Percentiles rank a stretch among this genome's conserved stretches.
These are phyloP conservation scores for Nidula niveotomentosa DNA, from an alignment of 1,284 basidiomycete genomes.

Conservation along the genomic window DNA sequence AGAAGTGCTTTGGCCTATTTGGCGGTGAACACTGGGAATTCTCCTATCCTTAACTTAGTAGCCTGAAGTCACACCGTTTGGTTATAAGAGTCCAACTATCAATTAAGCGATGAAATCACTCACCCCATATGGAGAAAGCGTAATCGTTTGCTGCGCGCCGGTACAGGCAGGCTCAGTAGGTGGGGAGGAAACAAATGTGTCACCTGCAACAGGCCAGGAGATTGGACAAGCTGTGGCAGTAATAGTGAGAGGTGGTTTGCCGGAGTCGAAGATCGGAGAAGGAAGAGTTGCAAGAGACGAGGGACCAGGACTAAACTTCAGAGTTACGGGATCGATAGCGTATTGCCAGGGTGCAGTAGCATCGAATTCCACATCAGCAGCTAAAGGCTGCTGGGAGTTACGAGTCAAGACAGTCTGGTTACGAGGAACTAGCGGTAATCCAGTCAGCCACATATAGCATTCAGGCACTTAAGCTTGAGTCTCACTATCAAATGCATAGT, in stretches of 20 bases:
- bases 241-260: conserved; percentile 49
- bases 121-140: conserved; percentile 52
- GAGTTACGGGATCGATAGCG: conserved; percentile 54
- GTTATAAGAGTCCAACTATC: background rate
- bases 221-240: conserved; percentile 50
- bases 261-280: conserved; percentile 55
- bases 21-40: conserved; percentile 43
- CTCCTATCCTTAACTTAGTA: conserved; percentile 53
- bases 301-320: conserved; percentile 40
- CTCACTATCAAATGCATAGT: conserved; percentile 56
- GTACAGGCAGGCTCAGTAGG: conserved; percentile 46
- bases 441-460: no score
- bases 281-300: conserved; percentile 40
- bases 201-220: conserved; percentile 46
- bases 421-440: conserved; percentile 27
- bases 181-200: conserved; percentile 48
- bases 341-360: conserved; percentile 50
- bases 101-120: conserved; percentile 19
- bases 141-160: conserved; percentile 41
- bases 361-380: conserved; percentile 53
- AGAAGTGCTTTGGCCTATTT: background rate
- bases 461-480: background rate
- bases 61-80: conserved; percentile 25
- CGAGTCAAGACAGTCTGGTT: conserved; percentile 40
- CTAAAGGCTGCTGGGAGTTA: conserved; percentile 46